phyloP scores from a whole-genome alignment of 108 stramenopile species.

The Skeletonema potamos region DNA sequence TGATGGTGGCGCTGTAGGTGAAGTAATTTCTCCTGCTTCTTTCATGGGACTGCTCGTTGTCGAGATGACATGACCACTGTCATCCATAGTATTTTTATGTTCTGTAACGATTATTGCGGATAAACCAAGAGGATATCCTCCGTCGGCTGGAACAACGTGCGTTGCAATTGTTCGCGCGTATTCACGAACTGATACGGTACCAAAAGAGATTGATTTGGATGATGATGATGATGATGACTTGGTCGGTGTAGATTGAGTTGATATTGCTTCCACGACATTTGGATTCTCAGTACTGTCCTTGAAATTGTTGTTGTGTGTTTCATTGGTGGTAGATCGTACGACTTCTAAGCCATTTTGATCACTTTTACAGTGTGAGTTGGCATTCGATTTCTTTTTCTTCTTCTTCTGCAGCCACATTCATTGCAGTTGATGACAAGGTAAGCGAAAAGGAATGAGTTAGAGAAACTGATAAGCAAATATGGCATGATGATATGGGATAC shows the following conservation, averaged over 20 bases:
- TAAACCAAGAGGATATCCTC: constrained; percentile 84
- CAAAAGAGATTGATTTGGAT: constrained; percentile 49
- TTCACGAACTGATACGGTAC: constrained; percentile 35
- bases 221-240: constrained; percentile 5
- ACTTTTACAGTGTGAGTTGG: constrained; percentile 1
- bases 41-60: neutral
- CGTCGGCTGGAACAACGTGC: constrained; percentile 73
- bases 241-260: constrained; percentile 8
- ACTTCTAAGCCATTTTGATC: neutral
- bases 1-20: neutral
- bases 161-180: constrained; percentile 56
- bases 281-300: neutral
- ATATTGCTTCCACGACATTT: neutral
- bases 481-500: constrained; percentile 1
- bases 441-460: too few relatives aligned
- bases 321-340: too few relatives aligned
- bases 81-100: constrained; percentile 5
- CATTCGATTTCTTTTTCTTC: constrained; percentile 53
- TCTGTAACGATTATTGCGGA: constrained; percentile 23
- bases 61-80: neutral
- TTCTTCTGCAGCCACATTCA: neutral
- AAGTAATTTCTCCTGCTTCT: neutral
- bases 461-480: neutral
- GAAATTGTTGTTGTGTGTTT: neutral
- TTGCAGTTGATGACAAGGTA: neutral